These are phyloP conservation scores for Salix exigua DNA, from an alignment of 345 rosid genomes.

Conservation along the genomic window DNA sequence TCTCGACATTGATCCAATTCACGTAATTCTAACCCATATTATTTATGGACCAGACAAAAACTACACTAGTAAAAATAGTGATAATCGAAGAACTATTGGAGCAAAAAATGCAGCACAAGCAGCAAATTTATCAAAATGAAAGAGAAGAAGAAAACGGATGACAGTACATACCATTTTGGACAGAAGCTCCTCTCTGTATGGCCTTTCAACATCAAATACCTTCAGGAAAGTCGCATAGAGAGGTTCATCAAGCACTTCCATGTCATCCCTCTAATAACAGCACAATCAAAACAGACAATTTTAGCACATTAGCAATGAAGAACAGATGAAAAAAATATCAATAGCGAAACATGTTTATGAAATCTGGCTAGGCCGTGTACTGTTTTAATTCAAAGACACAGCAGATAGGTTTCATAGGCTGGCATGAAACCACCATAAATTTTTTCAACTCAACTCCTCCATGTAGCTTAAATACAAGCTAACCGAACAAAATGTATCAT, in stretches of 20 bases:
- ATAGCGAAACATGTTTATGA: background rate
- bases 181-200: slow-evolving; percentile 59
- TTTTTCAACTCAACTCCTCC: no score
- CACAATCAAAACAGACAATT: background rate
- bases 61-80: no score
- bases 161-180: slow-evolving; percentile 46
- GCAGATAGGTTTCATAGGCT: no score
- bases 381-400: no score
- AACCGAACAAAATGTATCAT: background rate
- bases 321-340: background rate
- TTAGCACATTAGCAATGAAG: background rate
- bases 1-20: no score
- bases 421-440: no score
- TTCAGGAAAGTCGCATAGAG: slow-evolving; percentile 57
- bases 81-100: no score
- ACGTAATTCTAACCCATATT: no score
- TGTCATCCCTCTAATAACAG: slow-evolving; percentile 61
- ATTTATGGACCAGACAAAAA: no score
- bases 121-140: background rate
- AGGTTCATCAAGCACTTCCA: slow-evolving; percentile 73
- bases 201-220: slow-evolving; percentile 53
- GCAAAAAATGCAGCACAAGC: no score
- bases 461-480: background rate
- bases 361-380: no score
- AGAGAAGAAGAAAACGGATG: background rate